Percentiles rank a stretch among this genome's conserved stretches.
These are phyloP conservation scores for Vitis hybrid DNA, from an alignment of 177 flowering plant genomes.

Conservation along the genomic window DNA sequence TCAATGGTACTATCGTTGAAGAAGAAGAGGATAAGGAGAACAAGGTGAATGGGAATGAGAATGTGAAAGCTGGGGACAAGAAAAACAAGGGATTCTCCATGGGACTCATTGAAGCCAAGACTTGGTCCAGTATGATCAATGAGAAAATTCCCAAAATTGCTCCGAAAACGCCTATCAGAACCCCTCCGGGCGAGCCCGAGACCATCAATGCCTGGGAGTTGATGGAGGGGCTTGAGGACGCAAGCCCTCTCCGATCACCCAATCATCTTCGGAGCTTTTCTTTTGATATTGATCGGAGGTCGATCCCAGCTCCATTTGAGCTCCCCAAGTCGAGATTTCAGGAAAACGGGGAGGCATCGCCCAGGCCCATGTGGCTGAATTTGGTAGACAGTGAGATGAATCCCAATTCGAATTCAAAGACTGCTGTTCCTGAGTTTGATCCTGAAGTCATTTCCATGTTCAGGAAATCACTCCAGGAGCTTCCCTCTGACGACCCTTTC, in stretches of 20 bases:
- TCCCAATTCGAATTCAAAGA: constrained; percentile 7
- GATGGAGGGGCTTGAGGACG: constrained; percentile 91
- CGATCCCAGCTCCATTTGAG: constrained; percentile 4
- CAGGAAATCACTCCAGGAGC: constrained; percentile 64
- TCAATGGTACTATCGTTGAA: background rate
- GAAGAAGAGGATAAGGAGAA: background rate
- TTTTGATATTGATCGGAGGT: constrained; percentile 32
- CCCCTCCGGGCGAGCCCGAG: constrained; percentile 90
- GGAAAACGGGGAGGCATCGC: constrained; percentile 14
- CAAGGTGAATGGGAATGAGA: background rate
- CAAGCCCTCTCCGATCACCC: constrained; percentile 45
- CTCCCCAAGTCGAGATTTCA: constrained; percentile 19
- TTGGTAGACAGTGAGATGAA: constrained; percentile 17
- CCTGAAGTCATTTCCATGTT: constrained; percentile 65
- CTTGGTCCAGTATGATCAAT: constrained; percentile 74
- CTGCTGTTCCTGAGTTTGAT: constrained; percentile 51
- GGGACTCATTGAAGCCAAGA: constrained; percentile 64
- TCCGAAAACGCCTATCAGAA: constrained; percentile 60
- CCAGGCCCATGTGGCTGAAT: constrained; percentile 40
- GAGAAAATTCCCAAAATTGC: constrained; percentile 51
- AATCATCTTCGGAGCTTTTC: constrained; percentile 52
- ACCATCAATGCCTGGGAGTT: constrained; percentile 88
- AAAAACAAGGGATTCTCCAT: constrained; percentile 23
- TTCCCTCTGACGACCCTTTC: constrained; percentile 49
- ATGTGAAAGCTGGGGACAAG: background rate